phyloP scores from a whole-genome alignment of 2,329 filamentous ascomycete species.

The Sporothrix sp. region DNA sequence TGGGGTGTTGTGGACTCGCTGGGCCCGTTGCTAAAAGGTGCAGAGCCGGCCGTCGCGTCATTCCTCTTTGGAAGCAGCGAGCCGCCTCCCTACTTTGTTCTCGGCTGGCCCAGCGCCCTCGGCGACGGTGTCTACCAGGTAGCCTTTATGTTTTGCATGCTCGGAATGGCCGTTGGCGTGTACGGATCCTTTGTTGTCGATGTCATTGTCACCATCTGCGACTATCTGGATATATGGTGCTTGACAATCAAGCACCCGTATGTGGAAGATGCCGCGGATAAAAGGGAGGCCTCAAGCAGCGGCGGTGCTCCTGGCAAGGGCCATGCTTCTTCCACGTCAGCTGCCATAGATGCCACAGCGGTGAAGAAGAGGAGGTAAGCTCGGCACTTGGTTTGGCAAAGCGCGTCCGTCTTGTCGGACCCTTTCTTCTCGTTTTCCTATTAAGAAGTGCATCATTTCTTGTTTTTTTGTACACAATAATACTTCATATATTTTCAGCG shows the following conservation, averaged over 20 bases:
- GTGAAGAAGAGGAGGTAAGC: constrained; percentile 3
- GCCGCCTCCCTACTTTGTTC: constrained; percentile 11
- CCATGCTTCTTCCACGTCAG: background rate
- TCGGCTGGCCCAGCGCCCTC: constrained; percentile 67
- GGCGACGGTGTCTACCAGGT: constrained; percentile 78
- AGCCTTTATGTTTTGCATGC: constrained; percentile 68
- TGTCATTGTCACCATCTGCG: constrained; percentile 94
- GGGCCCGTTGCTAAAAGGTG: constrained; percentile 54
- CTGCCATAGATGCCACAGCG: background rate
- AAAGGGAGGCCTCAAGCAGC: background rate
- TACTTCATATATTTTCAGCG: too few species aligned
- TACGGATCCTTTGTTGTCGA: constrained; percentile 97
- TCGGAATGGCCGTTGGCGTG: constrained; percentile 78
- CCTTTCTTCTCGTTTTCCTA: too few species aligned
- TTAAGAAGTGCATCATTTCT: too few species aligned
- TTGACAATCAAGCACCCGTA: constrained; percentile 86
- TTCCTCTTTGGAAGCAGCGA: constrained; percentile 8
- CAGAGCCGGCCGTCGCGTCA: constrained; percentile 26
- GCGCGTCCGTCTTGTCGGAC: too few species aligned
- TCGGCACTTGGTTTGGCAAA: background rate
- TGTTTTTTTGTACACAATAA: too few species aligned
- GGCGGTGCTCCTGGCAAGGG: background rate
- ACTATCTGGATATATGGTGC: constrained; percentile 97
- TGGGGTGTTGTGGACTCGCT: constrained; percentile 72
- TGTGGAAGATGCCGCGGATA: constrained; percentile 29